Conservation (phyloP, 2,329 filamentous ascomycete genomes). For the Rhinocladiella similis region DNA sequence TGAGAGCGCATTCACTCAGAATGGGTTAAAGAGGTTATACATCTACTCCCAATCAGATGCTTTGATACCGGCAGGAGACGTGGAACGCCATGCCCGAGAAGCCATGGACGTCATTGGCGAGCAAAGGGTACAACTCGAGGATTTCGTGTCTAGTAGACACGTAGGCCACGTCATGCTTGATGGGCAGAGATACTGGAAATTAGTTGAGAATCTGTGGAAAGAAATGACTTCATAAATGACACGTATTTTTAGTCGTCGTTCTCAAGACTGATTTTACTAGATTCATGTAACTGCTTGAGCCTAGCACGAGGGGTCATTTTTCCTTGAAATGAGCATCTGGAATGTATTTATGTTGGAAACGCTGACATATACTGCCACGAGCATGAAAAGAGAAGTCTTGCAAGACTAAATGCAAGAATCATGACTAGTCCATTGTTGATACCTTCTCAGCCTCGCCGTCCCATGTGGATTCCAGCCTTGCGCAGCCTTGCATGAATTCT, state of each 20-base stretch:
- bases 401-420: not conserved
- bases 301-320: no score
- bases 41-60: slow-evolving; percentile 53
- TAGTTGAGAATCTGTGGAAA: slow-evolving; percentile 49
- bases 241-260: not conserved
- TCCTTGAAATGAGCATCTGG: no score
- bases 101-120: slow-evolving; percentile 32
- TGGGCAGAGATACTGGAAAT: slow-evolving; percentile 52
- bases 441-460: not conserved
- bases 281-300: no score
- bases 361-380: no score
- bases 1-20: slow-evolving; percentile 42
- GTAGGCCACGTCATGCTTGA: slow-evolving; percentile 53
- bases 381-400: no score
- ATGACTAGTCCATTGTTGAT: not conserved
- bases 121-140: slow-evolving; percentile 43
- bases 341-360: no score
- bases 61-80: slow-evolving; percentile 49
- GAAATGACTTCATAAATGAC: not conserved
- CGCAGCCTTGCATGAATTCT: no score
- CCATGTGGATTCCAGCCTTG: not conserved
- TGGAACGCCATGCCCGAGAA: slow-evolving; percentile 51
- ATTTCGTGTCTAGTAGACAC: slow-evolving; percentile 51
- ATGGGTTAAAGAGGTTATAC: slow-evolving; percentile 51
- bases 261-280: not conserved